These are phyloP conservation scores for Leccinum sublutescens DNA, from an alignment of 768 basidiomycete species.

Conservation along the genomic window DNA sequence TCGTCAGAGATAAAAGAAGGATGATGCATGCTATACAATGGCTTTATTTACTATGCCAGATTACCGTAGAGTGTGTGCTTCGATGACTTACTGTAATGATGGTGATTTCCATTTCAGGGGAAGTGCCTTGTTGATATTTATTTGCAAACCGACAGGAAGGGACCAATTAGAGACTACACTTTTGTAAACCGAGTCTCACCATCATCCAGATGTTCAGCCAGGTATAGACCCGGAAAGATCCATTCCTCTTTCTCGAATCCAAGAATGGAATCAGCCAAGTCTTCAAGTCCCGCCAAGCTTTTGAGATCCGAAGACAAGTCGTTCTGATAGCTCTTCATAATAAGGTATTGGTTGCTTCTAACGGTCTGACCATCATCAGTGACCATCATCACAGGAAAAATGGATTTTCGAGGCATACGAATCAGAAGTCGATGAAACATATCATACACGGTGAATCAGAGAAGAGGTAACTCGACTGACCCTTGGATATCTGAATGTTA, in stretches of 20 bases:
- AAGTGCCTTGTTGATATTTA: not conserved
- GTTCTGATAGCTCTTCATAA: too few relatives aligned
- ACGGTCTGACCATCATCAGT: not conserved
- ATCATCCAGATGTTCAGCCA: not conserved
- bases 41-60: too few relatives aligned
- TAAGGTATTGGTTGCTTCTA: not conserved
- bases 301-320: not conserved
- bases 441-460: not conserved
- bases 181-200: not conserved
- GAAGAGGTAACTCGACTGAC: not conserved
- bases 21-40: too few relatives aligned
- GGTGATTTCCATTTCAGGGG: not conserved
- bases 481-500: too few relatives aligned
- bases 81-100: too few relatives aligned
- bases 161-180: not conserved
- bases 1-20: too few relatives aligned
- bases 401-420: not conserved
- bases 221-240: not conserved
- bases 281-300: not conserved
- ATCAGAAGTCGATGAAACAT: not conserved
- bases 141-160: not conserved
- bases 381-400: not conserved
- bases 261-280: not conserved
- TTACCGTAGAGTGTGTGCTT: too few relatives aligned
- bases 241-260: not conserved